These are phyloP conservation scores for Cytospora chrysosperma DNA, from an alignment of 2,329 filamentous ascomycete genomes.

Conservation along the genomic window DNA sequence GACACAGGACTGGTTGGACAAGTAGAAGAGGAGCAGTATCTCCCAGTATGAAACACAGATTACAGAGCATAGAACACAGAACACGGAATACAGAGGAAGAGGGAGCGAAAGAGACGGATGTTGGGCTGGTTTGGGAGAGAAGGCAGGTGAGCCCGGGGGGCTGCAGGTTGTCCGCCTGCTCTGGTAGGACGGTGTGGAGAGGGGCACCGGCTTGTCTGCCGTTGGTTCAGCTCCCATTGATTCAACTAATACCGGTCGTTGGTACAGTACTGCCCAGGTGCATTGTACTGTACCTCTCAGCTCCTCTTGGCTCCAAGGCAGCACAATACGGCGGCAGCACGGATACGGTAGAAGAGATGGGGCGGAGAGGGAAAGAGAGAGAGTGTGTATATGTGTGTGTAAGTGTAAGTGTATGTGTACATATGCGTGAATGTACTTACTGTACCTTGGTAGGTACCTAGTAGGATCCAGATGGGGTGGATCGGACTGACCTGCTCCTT, in stretches of 20 bases:
- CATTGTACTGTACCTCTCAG: too few relatives aligned
- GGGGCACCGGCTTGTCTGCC: neutral
- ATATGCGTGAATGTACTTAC: too few relatives aligned
- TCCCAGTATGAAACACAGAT: too few relatives aligned
- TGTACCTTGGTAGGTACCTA: too few relatives aligned
- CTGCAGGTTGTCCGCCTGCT: neutral
- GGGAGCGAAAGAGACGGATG: neutral
- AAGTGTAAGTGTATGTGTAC: too few relatives aligned
- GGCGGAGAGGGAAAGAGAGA: neutral
- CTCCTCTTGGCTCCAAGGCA: too few relatives aligned
- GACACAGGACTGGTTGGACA: neutral
- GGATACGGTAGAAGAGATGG: too few relatives aligned
- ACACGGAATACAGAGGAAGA: neutral
- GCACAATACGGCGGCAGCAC: too few relatives aligned
- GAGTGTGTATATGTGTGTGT: neutral
- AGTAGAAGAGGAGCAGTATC: neutral
- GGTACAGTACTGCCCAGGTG: too few relatives aligned
- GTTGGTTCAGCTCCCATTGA: too few relatives aligned
- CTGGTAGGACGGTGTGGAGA: neutral
- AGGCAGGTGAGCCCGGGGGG: neutral
- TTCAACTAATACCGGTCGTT: too few relatives aligned
- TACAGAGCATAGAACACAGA: too few relatives aligned
- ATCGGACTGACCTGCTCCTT: neutral
- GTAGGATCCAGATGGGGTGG: neutral
- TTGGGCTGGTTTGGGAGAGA: neutral